These are phyloP conservation scores for Elasticomyces elasticus DNA, from an alignment of 495 filamentous ascomycete genomes.

Conservation along the genomic window DNA sequence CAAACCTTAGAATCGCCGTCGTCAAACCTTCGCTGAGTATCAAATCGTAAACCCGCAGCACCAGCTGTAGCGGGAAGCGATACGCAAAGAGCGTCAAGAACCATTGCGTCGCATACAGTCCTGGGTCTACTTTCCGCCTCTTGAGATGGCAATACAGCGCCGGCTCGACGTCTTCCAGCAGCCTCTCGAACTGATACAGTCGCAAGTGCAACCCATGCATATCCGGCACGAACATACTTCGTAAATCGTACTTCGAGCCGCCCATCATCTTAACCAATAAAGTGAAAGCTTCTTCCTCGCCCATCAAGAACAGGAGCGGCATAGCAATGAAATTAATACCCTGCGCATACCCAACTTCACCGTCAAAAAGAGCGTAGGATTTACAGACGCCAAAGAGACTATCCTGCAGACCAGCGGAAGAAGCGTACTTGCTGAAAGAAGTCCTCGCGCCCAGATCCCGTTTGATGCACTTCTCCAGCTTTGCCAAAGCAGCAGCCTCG, in stretches of 20 bases:
- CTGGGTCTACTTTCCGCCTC: slow-evolving; percentile 74
- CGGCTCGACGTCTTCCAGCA: slow-evolving; percentile 89
- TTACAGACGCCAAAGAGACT: slow-evolving; percentile 92
- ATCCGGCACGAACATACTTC: slow-evolving; percentile 87
- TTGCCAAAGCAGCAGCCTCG: slow-evolving; percentile 57
- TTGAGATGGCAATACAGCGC: slow-evolving; percentile 91
- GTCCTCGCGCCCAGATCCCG: slow-evolving; percentile 85
- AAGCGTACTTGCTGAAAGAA: slow-evolving; percentile 89
- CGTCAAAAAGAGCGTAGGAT: slow-evolving; percentile 92
- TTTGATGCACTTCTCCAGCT: slow-evolving; percentile 84
- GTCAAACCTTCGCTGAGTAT: slow-evolving; percentile 92
- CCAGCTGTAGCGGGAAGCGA: slow-evolving; percentile 90
- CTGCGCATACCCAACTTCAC: slow-evolving; percentile 90
- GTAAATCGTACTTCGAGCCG: slow-evolving; percentile 74
- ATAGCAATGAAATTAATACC: slow-evolving; percentile 98
- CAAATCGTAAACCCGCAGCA: slow-evolving; percentile 92
- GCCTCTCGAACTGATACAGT: slow-evolving; percentile 87
- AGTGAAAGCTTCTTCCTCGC: slow-evolving; percentile 92
- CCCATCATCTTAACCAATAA: slow-evolving; percentile 83
- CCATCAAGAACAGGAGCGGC: slow-evolving; percentile 98
- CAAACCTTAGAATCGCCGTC: slow-evolving; percentile 75
- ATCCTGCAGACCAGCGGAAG: slow-evolving; percentile 82
- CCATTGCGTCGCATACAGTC: slow-evolving; percentile 97
- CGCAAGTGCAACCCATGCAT: slow-evolving; percentile 94
- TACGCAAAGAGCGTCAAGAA: slow-evolving; percentile 99